Conservation (phyloP, 805 yeast genomes). For the Wickerhamiella kurtzmanii region DNA sequence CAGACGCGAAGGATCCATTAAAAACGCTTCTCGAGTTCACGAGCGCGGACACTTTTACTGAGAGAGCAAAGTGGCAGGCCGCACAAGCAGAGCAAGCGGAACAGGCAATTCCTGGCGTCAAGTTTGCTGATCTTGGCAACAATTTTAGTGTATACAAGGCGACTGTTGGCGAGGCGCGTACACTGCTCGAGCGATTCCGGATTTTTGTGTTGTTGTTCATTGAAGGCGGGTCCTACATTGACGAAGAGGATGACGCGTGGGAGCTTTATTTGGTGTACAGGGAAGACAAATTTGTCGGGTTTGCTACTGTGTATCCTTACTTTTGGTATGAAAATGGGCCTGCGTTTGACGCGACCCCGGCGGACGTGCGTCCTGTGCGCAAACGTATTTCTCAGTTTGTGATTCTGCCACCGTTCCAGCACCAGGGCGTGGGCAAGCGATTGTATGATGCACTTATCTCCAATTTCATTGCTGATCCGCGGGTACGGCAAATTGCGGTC, state of each 20-base stretch:
- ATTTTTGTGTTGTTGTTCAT: constrained; percentile 71
- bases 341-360: constrained; percentile 28
- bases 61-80: constrained; percentile 60
- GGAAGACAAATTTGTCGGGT: constrained; percentile 49
- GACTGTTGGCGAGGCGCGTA: neutral
- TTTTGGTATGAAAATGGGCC: constrained; percentile 54
- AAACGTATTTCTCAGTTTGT: constrained; percentile 80
- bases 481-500: constrained; percentile 61
- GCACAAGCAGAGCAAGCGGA: constrained; percentile 17
- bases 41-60: constrained; percentile 47
- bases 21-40: constrained; percentile 41
- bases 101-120: constrained; percentile 3
- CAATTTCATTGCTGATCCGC: constrained; percentile 40
- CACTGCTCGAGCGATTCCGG: constrained; percentile 33
- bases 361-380: constrained; percentile 28
- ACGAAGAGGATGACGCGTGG: constrained; percentile 65
- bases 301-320: constrained; percentile 69
- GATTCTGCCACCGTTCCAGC: constrained; percentile 73
- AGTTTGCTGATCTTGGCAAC: constrained; percentile 1
- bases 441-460: constrained; percentile 46
- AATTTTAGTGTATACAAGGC: constrained; percentile 39
- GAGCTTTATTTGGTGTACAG: constrained; percentile 48
- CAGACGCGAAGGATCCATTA: constrained; percentile 46
- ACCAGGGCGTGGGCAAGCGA: constrained; percentile 48
- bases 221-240: constrained; percentile 89